Percentiles rank a stretch among this genome's conserved stretches.
Evolutionary conservation across 148 eudicot genomes (phyloP).

Genomic region (Tetragonia tetragonoides): DNA sequence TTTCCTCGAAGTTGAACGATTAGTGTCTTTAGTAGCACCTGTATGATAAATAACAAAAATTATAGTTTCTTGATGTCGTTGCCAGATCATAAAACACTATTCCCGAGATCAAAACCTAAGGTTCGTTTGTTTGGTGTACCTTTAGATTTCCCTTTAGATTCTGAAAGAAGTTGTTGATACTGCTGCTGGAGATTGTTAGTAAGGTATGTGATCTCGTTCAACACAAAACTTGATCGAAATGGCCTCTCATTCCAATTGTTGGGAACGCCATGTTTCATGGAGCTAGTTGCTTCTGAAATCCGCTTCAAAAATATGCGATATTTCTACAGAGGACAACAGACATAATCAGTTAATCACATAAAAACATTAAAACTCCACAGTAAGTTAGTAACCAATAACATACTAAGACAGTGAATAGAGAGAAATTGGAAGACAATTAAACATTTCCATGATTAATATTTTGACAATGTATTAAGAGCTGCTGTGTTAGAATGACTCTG

Average conservation of each 20-base stretch:
- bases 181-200: constrained; percentile 21
- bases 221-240: constrained; percentile 32
- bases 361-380: background rate
- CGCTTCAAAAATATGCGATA: constrained; percentile 52
- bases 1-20: background rate
- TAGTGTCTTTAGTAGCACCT: background rate
- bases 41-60: background rate
- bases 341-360: no score
- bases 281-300: constrained; percentile 29
- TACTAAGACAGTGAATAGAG: no score
- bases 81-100: no score
- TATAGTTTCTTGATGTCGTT: no score
- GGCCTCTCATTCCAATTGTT: constrained; percentile 25
- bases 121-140: no score
- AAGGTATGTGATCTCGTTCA: constrained; percentile 26
- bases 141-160: background rate
- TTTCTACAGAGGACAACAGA: constrained; percentile 37
- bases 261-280: constrained; percentile 10
- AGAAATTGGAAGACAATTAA: no score
- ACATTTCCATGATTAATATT: background rate
- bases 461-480: background rate
- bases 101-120: no score
- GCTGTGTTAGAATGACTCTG: background rate
- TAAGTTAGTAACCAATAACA: no score
- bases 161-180: constrained; percentile 6